Evolutionary conservation across 768 basidiomycete genomes (phyloP).

Genomic region (Pleurotus eryngii): DNA sequence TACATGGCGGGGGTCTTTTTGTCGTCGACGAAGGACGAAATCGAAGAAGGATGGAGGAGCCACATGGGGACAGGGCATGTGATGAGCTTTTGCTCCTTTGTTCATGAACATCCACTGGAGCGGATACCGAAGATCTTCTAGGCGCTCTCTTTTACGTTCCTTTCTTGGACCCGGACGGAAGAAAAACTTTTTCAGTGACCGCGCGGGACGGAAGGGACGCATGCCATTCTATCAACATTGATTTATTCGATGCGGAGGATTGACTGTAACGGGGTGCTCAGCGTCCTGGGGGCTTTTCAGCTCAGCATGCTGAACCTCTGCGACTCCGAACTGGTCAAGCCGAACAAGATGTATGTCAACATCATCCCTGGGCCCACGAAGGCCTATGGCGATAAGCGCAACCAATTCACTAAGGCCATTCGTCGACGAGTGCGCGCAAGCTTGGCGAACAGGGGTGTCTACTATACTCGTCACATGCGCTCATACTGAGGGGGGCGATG

Average conservation of each 20-base stretch:
- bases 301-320: constrained; percentile 31
- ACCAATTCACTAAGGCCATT: constrained; percentile 30
- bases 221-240: constrained; percentile 25
- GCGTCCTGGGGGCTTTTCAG: constrained; percentile 27
- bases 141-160: constrained; percentile 16
- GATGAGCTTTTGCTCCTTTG: constrained; percentile 5
- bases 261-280: constrained; percentile 18
- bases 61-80: constrained; percentile 12
- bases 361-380: constrained; percentile 33
- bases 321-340: constrained; percentile 22
- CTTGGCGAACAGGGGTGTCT: constrained; percentile 17
- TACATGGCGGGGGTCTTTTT: constrained; percentile 11
- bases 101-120: not conserved
- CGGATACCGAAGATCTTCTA: constrained; percentile 14
- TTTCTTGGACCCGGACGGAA: constrained; percentile 21
- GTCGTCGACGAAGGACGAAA: no score
- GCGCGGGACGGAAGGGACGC: constrained; percentile 8
- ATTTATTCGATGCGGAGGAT: constrained; percentile 31
- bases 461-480: constrained; percentile 17
- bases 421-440: constrained; percentile 24
- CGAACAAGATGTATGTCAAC: constrained; percentile 29
- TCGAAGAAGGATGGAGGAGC: constrained; percentile 5
- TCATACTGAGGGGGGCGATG: constrained; percentile 1
- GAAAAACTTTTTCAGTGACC: constrained; percentile 17
- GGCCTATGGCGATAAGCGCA: constrained; percentile 24